Evolutionary conservation across 768 basidiomycete genomes (phyloP).

Genomic region (Pleurotus tuber-regium): DNA sequence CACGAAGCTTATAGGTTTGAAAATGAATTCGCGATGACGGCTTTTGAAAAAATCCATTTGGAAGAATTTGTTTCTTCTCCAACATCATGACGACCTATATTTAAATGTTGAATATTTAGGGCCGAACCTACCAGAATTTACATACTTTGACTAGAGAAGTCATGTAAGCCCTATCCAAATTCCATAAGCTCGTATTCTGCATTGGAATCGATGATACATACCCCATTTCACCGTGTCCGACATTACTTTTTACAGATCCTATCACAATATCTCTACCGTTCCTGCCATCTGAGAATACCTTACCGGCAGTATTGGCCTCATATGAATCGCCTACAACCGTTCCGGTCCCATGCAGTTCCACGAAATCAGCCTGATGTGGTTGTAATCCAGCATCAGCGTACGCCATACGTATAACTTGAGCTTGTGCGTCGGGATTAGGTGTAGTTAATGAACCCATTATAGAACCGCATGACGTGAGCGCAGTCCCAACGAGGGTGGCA

Average conservation of each 20-base stretch:
- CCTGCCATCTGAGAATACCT: constrained; percentile 27
- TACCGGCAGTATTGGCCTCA: constrained; percentile 48
- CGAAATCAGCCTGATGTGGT: background rate
- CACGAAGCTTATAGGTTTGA: background rate
- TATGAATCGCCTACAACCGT: constrained; percentile 49
- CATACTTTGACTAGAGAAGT: constrained; percentile 21
- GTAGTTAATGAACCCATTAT: constrained; percentile 29
- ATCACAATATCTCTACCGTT: constrained; percentile 34
- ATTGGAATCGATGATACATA: background rate
- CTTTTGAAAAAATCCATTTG: background rate
- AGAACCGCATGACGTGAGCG: constrained; percentile 34
- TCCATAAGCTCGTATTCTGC: constrained; percentile 20
- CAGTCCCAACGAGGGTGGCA: constrained; percentile 38
- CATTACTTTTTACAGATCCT: constrained; percentile 46
- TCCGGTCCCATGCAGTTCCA: constrained; percentile 28
- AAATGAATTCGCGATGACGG: background rate
- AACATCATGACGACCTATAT: no score
- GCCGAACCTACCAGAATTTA: no score
- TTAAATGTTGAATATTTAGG: no score
- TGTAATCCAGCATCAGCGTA: background rate
- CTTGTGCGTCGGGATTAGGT: constrained; percentile 36
- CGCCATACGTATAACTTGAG: constrained; percentile 18
- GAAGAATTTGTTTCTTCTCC: no score
- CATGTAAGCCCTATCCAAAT: constrained; percentile 44
- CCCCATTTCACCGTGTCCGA: constrained; percentile 30